These are phyloP conservation scores for Liquidambar formosana DNA, from an alignment of 164 flowering plant species.

Conservation along the genomic window DNA sequence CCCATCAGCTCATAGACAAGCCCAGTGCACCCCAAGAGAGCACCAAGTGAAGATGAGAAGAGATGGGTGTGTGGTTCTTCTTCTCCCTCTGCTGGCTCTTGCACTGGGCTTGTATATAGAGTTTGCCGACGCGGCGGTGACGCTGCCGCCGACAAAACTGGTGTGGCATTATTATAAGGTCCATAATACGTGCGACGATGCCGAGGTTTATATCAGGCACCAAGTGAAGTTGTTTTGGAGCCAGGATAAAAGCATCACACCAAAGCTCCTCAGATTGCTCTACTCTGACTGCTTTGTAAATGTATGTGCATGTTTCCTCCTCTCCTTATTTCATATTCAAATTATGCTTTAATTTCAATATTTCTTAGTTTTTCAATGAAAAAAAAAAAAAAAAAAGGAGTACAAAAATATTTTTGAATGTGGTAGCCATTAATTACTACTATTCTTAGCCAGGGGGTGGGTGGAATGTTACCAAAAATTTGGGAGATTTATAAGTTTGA, in stretches of 20 bases:
- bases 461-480: no score
- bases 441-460: no score
- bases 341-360: no score
- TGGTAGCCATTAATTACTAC: no score
- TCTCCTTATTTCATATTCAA: background rate
- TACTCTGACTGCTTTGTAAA: constrained; percentile 70
- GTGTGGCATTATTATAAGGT: constrained; percentile 54
- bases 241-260: constrained; percentile 40
- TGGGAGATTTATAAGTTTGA: no score
- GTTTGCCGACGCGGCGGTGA: constrained; percentile 23
- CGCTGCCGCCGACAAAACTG: constrained; percentile 30
- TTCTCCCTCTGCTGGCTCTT: constrained; percentile 10
- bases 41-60: constrained; percentile 11
- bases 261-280: constrained; percentile 64
- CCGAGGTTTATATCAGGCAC: constrained; percentile 49
- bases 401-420: no score
- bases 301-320: constrained; percentile 32
- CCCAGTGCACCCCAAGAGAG: background rate
- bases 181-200: constrained; percentile 38
- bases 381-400: no score
- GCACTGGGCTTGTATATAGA: constrained; percentile 15
- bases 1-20: background rate
- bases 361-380: background rate
- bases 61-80: background rate
- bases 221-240: constrained; percentile 45